Conservation (phyloP, 208 protist species). For the Trypanosoma rangeli region DNA sequence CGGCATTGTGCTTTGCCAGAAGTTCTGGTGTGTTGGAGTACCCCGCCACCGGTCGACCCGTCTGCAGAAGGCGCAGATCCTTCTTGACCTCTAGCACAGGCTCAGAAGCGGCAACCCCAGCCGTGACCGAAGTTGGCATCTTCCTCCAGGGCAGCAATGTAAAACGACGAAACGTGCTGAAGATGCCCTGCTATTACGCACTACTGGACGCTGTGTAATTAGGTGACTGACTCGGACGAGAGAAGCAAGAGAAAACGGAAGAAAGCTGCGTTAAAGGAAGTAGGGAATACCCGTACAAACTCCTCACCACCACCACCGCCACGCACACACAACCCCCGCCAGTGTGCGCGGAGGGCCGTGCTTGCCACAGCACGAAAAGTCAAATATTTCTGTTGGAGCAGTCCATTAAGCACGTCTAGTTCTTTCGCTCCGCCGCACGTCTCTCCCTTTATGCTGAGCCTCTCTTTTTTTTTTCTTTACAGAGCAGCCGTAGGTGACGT, state of each 20-base stretch:
- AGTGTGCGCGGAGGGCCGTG: too few species aligned
- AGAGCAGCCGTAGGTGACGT: too few species aligned
- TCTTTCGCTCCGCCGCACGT: too few species aligned
- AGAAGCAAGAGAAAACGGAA: background rate
- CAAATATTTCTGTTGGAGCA: too few species aligned
- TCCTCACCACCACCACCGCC: too few species aligned
- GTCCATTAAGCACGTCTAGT: too few species aligned
- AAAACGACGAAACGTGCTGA: constrained; percentile 49
- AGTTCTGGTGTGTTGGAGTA: constrained; percentile 77
- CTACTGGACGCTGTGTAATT: background rate
- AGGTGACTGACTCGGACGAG: background rate
- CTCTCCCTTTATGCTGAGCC: too few species aligned
- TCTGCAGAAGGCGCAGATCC: constrained; percentile 76
- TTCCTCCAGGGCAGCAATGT: constrained; percentile 30
- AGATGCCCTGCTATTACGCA: constrained; percentile 13
- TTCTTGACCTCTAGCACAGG: constrained; percentile 62
- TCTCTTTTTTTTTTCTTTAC: too few species aligned
- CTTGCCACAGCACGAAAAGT: too few species aligned
- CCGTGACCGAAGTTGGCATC: constrained; percentile 37
- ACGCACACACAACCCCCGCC: too few species aligned
- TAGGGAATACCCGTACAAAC: too few species aligned
- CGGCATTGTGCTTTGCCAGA: constrained; percentile 50
- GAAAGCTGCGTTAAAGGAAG: too few species aligned
- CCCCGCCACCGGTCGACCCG: constrained; percentile 76
- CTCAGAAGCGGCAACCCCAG: constrained; percentile 11